These are phyloP conservation scores for Aspergillus sp. DNA, from an alignment of 2,329 filamentous ascomycete species.

Conservation along the genomic window DNA sequence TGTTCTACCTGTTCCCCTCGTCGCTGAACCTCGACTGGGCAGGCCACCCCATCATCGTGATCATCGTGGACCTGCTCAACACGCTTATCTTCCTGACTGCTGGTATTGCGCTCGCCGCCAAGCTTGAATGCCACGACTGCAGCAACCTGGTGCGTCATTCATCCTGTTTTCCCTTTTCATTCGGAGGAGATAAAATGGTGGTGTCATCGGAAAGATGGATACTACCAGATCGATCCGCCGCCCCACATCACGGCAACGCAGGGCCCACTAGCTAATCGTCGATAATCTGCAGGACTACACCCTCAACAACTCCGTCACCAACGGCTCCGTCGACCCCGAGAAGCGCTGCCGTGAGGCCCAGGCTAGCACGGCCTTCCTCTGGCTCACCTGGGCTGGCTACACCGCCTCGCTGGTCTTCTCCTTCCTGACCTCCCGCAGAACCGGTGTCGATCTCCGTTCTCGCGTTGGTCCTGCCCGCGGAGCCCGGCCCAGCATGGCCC, in stretches of 20 bases:
- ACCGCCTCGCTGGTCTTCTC: conserved; percentile 42
- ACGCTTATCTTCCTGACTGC: conserved; percentile 48
- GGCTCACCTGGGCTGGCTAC: conserved; percentile 49
- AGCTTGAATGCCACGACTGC: conserved; percentile 45
- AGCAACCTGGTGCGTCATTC: conserved; percentile 39
- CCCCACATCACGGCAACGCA: background rate
- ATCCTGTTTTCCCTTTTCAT: background rate
- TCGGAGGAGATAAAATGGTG: background rate
- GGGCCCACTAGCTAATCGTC: conserved; percentile 10
- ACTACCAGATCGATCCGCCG: background rate
- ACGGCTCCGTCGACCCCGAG: conserved; percentile 32
- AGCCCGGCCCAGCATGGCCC: conserved; percentile 41
- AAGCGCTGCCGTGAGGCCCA: conserved; percentile 52
- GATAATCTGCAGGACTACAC: conserved; percentile 36
- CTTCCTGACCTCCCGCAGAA: conserved; percentile 32
- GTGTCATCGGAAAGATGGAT: background rate
- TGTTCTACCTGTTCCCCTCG: conserved; percentile 48
- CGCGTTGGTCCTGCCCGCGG: conserved; percentile 31
- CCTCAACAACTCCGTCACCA: conserved; percentile 44
- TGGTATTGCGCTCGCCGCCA: conserved; percentile 49
- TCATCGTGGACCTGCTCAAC: conserved; percentile 47
- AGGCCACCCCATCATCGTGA: conserved; percentile 42
- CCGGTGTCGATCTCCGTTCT: conserved; percentile 32
- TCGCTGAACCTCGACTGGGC: conserved; percentile 40
- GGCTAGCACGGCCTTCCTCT: conserved; percentile 50